Percentiles rank a stretch among this genome's conserved stretches.
phyloP scores from a whole-genome alignment of 75 land plant genomes.

The Picea glauca region DNA sequence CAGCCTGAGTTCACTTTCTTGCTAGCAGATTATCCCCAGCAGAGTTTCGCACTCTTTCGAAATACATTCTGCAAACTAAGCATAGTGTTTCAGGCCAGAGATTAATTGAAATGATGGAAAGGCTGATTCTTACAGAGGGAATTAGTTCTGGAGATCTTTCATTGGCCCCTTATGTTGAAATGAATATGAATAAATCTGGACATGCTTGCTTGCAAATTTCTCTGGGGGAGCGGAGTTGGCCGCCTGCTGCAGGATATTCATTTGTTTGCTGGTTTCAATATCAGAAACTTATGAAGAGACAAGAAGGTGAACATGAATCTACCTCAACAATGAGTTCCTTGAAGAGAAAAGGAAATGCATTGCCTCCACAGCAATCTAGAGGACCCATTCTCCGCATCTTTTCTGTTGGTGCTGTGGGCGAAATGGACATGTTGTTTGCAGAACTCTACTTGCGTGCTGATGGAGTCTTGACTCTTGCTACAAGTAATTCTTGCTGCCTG shows the following conservation, averaged over 20 bases:
- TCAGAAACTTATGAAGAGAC: slow-evolving; percentile 46
- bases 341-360: slow-evolving; percentile 16
- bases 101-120: slow-evolving; percentile 80
- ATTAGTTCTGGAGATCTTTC: slow-evolving; percentile 58
- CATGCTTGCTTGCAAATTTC: slow-evolving; percentile 92
- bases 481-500: slow-evolving; percentile 71
- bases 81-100: slow-evolving; percentile 46
- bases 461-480: slow-evolving; percentile 82
- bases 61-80: slow-evolving; percentile 70
- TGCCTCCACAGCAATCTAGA: slow-evolving; percentile 15
- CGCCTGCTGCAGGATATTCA: slow-evolving; percentile 96
- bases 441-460: slow-evolving; percentile 83
- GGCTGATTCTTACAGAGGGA: slow-evolving; percentile 64
- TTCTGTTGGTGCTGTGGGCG: slow-evolving; percentile 84
- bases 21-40: slow-evolving; percentile 72
- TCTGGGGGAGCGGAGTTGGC: slow-evolving; percentile 96
- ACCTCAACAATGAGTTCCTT: slow-evolving; percentile 21
- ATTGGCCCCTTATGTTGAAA: slow-evolving; percentile 84
- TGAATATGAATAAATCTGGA: slow-evolving; percentile 74
- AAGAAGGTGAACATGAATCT: slow-evolving; percentile 22
- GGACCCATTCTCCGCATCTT: slow-evolving; percentile 63
- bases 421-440: slow-evolving; percentile 55
- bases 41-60: slow-evolving; percentile 77
- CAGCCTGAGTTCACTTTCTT: background rate
- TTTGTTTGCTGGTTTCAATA: slow-evolving; percentile 97